phyloP scores from a whole-genome alignment of 352 stramenopile genomes.

The Phytophthora pluvialis region DNA sequence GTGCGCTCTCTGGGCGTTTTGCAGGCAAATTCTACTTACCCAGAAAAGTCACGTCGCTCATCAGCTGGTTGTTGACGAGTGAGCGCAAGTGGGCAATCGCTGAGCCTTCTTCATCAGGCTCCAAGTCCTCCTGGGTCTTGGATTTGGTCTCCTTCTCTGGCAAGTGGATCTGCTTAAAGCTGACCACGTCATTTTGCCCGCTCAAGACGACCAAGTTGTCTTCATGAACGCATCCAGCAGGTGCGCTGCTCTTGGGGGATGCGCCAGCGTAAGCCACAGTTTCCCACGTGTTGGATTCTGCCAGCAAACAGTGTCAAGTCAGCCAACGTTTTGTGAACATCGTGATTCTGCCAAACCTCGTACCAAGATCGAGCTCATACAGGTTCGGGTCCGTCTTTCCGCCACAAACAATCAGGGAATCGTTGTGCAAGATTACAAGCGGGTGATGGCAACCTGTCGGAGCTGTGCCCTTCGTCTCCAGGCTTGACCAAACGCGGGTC shows the following conservation, averaged over 20 bases:
- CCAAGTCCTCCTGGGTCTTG: slow-evolving; percentile 43
- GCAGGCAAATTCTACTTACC: slow-evolving; percentile 38
- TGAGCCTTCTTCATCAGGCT: slow-evolving; percentile 51
- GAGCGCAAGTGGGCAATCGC: slow-evolving; percentile 71
- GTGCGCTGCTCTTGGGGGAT: slow-evolving; percentile 90
- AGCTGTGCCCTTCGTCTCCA: slow-evolving; percentile 89
- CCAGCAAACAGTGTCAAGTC: slow-evolving; percentile 4
- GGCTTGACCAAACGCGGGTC: slow-evolving; percentile 85
- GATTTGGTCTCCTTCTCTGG: slow-evolving; percentile 72
- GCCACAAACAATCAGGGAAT: slow-evolving; percentile 94
- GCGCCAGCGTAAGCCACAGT: slow-evolving; percentile 64
- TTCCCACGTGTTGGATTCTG: slow-evolving; percentile 75
- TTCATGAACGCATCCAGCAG: slow-evolving; percentile 92
- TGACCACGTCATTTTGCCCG: slow-evolving; percentile 93
- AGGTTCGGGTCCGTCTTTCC: slow-evolving; percentile 96
- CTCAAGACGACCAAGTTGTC: slow-evolving; percentile 93
- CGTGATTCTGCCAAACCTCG: not conserved
- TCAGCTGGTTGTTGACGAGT: slow-evolving; percentile 83
- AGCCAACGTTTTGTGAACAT: not conserved
- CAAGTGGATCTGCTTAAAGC: slow-evolving; percentile 93
- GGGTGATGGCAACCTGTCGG: slow-evolving; percentile 95
- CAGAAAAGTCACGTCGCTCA: slow-evolving; percentile 88
- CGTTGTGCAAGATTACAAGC: slow-evolving; percentile 92
- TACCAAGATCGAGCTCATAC: slow-evolving; percentile 92
- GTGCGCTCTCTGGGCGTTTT: not conserved